These are phyloP conservation scores for Luzula sylvatica DNA, from an alignment of 176 grass and related monocot genomes.

Conservation along the genomic window DNA sequence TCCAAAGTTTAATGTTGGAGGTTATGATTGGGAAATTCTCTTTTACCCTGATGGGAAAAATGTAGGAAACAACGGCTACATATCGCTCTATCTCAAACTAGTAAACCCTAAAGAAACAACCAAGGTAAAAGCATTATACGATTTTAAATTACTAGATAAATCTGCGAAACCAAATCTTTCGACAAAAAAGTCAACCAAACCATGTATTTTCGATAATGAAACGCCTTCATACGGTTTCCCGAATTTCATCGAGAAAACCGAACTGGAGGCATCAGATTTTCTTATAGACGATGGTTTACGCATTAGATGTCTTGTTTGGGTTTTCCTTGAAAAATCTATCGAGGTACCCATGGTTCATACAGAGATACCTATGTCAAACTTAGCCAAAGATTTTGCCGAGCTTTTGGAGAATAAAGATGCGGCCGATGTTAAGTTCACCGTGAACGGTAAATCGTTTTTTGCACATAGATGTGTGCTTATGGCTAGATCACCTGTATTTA, in stretches of 20 bases:
- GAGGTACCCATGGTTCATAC: background rate
- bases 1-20: constrained; percentile 1
- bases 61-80: constrained; percentile 1
- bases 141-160: too few relatives aligned
- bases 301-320: constrained; percentile 16
- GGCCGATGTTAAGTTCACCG: background rate
- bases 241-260: constrained; percentile 10
- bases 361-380: background rate
- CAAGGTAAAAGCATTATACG: background rate
- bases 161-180: too few relatives aligned
- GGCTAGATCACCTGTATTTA: constrained; percentile 14
- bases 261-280: constrained; percentile 9
- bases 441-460: background rate
- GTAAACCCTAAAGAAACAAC: constrained; percentile 7
- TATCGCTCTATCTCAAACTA: constrained; percentile 7
- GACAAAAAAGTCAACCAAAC: too few relatives aligned
- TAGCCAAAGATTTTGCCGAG: background rate
- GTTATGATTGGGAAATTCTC: constrained; percentile 5
- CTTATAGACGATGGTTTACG: constrained; percentile 2
- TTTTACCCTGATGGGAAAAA: constrained; percentile 10
- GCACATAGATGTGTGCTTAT: constrained; percentile 18
- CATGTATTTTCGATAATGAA: background rate
- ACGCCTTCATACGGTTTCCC: constrained; percentile 4
- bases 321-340: constrained; percentile 7
- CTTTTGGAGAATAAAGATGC: background rate